Evolutionary conservation across 495 filamentous ascomycete species (phyloP), one percentile per base, ranked within the genome.

Genomic region (Neurospora sp.): DNA sequence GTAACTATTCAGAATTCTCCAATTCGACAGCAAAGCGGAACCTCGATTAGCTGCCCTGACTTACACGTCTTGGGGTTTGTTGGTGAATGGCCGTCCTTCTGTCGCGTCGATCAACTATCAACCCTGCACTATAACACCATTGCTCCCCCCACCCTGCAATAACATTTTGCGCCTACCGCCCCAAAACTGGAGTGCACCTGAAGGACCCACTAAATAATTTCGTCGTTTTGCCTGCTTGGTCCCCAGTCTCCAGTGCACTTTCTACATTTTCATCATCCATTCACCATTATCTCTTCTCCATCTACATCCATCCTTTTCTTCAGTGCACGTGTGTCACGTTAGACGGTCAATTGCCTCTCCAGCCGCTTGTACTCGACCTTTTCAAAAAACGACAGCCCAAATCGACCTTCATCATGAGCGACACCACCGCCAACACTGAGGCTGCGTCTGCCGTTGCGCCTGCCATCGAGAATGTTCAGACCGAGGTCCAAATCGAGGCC

Each of bases 371-470:
- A 59, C 65, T 40, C 35, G 22, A 65, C 22, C 27, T 1, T 35
- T 65, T 65, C 27, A 65, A 27, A 65, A 35, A 18, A 38, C 40
- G 12, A 39, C 41, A n/a, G 38, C 39, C 59, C 38, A 74, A 45
- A 45, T 35, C 45, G 71, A 75, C 40, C 68, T 40, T 44, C 37
- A 75, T 45, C 68, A 79, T 81, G 77, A 81, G 78, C 74, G 80
- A 83, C 73, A 59, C 75, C 18, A 74, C 75, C 18, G 65, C 72
- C 40, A 75, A 77, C 38, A 65, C 44, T 39, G 70, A 74, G 70
- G 73, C 74, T 31, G 71, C 71, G 70, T 42, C 74, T 31, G 40
- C 68, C 22, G 12, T 70, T 38, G 71, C 68, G 22, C 42, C 76
- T 59, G 75, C 74, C 69, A 73, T 70, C 39, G 76, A 72, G 41